Base-by-base conservation (phyloP, 2,329 filamentous ascomycete genomes). In the Endothia cerciana region DNA sequence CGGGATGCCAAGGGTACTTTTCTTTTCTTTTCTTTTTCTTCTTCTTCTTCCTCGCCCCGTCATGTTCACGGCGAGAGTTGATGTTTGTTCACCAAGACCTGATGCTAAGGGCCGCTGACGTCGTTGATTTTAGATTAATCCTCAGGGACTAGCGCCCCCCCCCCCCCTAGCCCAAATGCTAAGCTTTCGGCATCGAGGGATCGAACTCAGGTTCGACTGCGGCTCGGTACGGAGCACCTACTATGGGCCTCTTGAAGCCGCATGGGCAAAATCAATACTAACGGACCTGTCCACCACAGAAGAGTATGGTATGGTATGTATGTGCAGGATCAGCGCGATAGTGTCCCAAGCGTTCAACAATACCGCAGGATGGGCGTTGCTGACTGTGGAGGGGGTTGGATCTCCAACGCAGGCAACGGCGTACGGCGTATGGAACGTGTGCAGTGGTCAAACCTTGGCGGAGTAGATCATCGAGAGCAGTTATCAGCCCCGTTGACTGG, bases 31-130 rank as follows among this genome's bases (percentile, higher is more conserved):
- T 49, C 22, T 7, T 25, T 3, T 13, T 7, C 8, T 15, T 36
- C 28, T 36, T 33, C 6, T 19, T 36, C 7, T 13, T 13, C n/a
- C n/a, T 30, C 28, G 1, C 7, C 15, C 8, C 15, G 10, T n/a
- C 7, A 36, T 10, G 7, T 11, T 8, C 10, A 28, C 3, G 30
- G 28, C 3, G 17, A n/a, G n/a, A n/a, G 5, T 7, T 36, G 51
- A 17, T 55, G 51, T 7, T n/a, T 55, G 8, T 28, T 33, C 28
- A 19, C 25, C 40, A 33, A 30, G 28, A 2, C 17, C 10, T 25
- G 40, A 25, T 49, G 28, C 19, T 15, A 41, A 25, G 19, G 47
- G 41, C 28, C 41, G 28, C 58, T 60, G 58, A 60, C 58, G 58
- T 60, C 40, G 58, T 60, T 47, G 58, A 60, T 60, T 45, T 58